A percentile compares a stretch with the other conserved stretches of the same genome.
Conservation (phyloP, 2,329 filamentous ascomycete species). For the Trichoderma breve region DNA sequence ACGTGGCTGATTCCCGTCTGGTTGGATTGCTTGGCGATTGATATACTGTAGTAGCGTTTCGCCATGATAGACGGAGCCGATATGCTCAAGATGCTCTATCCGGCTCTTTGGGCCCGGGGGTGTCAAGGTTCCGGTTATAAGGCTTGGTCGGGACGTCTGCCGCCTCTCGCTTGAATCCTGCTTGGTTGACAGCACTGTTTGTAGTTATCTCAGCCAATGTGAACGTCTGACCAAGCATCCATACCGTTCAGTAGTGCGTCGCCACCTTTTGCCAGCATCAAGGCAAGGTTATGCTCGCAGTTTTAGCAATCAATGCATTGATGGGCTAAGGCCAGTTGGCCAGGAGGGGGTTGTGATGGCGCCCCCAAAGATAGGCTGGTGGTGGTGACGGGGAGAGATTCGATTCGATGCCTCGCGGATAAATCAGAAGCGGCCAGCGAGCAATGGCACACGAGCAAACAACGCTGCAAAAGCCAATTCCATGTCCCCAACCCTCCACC, state of each 20-base stretch:
- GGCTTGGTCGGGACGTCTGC: conserved; percentile 3
- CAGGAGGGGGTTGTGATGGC: neutral
- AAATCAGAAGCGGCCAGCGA: neutral
- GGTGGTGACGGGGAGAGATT: neutral
- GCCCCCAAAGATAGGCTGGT: neutral
- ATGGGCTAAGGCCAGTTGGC: neutral
- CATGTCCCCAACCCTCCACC: neutral
- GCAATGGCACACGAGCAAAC: neutral
- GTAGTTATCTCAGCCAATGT: neutral
- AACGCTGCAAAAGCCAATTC: neutral
- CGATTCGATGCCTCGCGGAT: neutral
- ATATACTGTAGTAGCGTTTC: neutral
- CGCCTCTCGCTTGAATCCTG: neutral
- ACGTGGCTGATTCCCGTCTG: conserved; percentile 5
- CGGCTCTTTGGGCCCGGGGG: neutral
- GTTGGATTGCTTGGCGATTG: neutral
- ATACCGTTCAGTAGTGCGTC: neutral
- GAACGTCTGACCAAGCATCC: neutral
- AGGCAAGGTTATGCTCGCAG: neutral
- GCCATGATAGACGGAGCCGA: neutral
- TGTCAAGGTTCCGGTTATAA: neutral
- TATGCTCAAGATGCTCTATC: neutral
- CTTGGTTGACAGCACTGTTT: neutral
- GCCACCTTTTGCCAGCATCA: neutral
- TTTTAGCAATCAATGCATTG: neutral